Base-by-base conservation (phyloP, 1,284 basidiomycete species). In the Moesziomyces globuligerus region DNA sequence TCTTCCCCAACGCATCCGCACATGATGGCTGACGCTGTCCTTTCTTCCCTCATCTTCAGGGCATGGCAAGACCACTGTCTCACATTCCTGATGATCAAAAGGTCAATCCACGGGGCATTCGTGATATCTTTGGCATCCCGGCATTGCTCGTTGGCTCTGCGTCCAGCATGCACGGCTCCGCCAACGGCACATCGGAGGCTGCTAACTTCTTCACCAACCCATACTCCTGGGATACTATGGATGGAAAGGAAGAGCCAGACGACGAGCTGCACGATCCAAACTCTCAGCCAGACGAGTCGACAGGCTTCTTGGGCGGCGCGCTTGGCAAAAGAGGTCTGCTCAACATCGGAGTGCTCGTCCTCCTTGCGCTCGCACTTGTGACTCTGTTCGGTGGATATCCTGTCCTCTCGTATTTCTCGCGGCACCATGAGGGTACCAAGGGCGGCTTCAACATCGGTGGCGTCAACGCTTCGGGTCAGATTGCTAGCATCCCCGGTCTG, bases 381-480 rank as follows among this genome's bases (percentile, higher is more conserved):
- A 83, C 82, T 48, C 87, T 94, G 7, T 94, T 94, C 80, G 87
- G 90, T 23, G 87, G 88, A 40, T 93, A 91, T 75, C 92, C 92
- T 3, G 87, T 94, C 75, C 79, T 92, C 72, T 46, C 67, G 0
- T 70, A 75, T 61, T 55, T 52, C 39, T 32, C 55, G 3, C 47
- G 58, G n/a, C 44, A 25, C 17, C 43, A 48, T 18, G 58, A 60
- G 13, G 48, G 42, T 43, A 71, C 53, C 15, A 75, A 71, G 37
- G 69, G 71, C 8, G 77, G 71, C 29, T 71, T 60, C 53, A 76
- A 76, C 37, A 37, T 79, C 18, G 77, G 77, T 26, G 77, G 77
- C 23, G 65, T 67, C 51, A 79, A 79, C 40, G 74, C 62, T 1
- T 66, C 72, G 1, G 78, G 78, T 17, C 78, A 79, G 42, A 70